Evolutionary conservation across 148 eudicot genomes (phyloP).

Genomic region (Spergularia bocconei): DNA sequence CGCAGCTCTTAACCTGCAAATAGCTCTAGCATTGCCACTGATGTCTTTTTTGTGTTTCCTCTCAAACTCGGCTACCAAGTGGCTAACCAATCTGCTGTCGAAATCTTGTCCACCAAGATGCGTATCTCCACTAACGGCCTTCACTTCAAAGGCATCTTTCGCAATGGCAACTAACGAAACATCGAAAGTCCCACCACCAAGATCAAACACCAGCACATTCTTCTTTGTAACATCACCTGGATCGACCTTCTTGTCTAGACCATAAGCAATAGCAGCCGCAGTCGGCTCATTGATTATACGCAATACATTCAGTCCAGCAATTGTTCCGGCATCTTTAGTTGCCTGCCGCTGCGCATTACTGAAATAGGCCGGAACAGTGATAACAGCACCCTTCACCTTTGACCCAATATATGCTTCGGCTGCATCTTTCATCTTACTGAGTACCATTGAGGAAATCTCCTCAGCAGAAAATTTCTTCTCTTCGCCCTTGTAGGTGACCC

Average conservation of each 20-base stretch:
- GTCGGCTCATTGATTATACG: slow-evolving; percentile 18
- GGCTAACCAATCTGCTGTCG: slow-evolving; percentile 12
- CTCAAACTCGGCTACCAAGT: slow-evolving; percentile 12
- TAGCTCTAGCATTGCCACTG: slow-evolving; percentile 3
- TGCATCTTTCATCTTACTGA: slow-evolving; percentile 16
- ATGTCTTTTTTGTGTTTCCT: slow-evolving; percentile 15
- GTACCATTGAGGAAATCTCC: slow-evolving; percentile 29
- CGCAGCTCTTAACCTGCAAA: slow-evolving; percentile 13
- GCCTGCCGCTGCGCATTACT: slow-evolving; percentile 24
- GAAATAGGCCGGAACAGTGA: slow-evolving; percentile 33
- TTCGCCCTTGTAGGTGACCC: slow-evolving; percentile 20
- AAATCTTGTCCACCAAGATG: slow-evolving; percentile 21
- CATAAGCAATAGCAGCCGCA: slow-evolving; percentile 21
- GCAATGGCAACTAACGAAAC: slow-evolving; percentile 3
- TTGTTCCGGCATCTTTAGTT: slow-evolving; percentile 15
- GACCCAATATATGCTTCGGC: slow-evolving; percentile 3
- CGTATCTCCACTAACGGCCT: slow-evolving; percentile 9
- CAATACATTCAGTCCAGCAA: slow-evolving; percentile 18
- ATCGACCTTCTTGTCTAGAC: neutral
- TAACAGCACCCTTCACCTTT: slow-evolving; percentile 12
- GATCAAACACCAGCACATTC: slow-evolving; percentile 11
- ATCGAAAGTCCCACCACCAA: slow-evolving; percentile 23
- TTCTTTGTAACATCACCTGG: neutral
- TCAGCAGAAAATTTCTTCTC: slow-evolving; percentile 24
- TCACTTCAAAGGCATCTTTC: slow-evolving; percentile 5